phyloP scores from a whole-genome alignment of 2,329 filamentous ascomycete species.

The Fusarium proliferatum region DNA sequence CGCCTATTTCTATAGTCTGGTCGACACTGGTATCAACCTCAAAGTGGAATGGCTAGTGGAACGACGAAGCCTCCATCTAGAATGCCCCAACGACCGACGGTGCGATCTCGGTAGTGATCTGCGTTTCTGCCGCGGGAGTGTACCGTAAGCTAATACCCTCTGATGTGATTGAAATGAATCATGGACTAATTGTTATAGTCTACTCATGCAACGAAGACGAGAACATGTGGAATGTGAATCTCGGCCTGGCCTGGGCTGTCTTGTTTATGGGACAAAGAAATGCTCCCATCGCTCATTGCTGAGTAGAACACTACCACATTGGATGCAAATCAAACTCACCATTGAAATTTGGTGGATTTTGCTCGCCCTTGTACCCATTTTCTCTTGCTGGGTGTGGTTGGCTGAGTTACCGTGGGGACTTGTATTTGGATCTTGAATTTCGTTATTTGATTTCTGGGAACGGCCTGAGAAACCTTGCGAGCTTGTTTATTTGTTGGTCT shows the following conservation, averaged over 20 bases:
- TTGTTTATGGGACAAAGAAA: conserved; percentile 62
- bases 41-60: conserved; percentile 78
- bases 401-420: conserved; percentile 34
- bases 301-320: conserved; percentile 59
- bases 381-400: conserved; percentile 54
- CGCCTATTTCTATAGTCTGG: conserved; percentile 70
- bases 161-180: background rate
- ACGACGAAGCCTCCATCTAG: conserved; percentile 70
- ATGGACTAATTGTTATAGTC: conserved; percentile 47
- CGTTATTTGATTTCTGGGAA: background rate
- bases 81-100: conserved; percentile 69
- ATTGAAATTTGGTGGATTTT: conserved; percentile 63
- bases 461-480: no score
- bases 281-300: conserved; percentile 58
- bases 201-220: conserved; percentile 68
- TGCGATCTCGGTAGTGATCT: conserved; percentile 70
- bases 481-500: background rate
- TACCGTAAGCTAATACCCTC: conserved; percentile 58
- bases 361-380: conserved; percentile 54
- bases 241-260: conserved; percentile 65
- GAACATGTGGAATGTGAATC: conserved; percentile 72
- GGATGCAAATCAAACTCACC: conserved; percentile 58
- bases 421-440: background rate
- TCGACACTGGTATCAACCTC: conserved; percentile 72
- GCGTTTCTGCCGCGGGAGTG: conserved; percentile 69